Percentiles rank a stretch among this genome's conserved stretches.
Conservation (phyloP, 2,329 filamentous ascomycete species). For the Calonectria montana region DNA sequence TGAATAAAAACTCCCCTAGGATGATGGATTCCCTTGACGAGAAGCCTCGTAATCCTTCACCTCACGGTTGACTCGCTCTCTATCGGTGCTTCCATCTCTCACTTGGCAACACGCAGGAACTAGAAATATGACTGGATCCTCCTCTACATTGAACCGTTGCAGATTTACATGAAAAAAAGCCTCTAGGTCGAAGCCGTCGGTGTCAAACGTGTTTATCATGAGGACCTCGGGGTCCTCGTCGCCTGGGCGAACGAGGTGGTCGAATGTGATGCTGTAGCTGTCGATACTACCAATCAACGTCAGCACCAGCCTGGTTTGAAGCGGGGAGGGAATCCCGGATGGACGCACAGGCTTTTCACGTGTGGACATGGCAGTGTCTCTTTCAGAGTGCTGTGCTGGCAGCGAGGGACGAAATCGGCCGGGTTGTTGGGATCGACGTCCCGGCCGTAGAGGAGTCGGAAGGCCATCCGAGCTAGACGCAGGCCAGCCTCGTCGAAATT, state of each 20-base stretch:
- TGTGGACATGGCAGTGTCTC: background rate
- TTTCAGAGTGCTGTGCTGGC: background rate
- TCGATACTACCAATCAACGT: background rate
- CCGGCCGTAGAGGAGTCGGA: background rate
- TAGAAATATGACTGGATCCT: background rate
- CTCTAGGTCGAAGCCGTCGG: background rate
- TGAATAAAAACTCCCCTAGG: background rate
- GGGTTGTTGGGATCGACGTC: background rate
- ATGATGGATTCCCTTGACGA: background rate
- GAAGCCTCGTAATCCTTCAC: background rate
- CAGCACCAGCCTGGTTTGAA: background rate
- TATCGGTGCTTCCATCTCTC: background rate
- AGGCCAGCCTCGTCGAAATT: background rate
- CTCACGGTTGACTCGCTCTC: background rate
- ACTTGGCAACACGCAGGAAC: background rate
- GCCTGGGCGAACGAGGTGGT: background rate
- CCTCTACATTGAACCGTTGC: background rate
- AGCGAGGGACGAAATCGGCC: background rate
- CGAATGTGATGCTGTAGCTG: background rate
- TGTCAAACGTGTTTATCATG: constrained; percentile 3
- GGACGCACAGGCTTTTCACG: background rate
- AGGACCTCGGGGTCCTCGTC: background rate
- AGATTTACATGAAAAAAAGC: background rate
- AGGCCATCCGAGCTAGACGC: background rate
- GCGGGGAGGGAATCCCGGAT: no score